Evolutionary conservation across 2,329 filamentous ascomycete genomes (phyloP).

Genomic region (Neonectria faginata): DNA sequence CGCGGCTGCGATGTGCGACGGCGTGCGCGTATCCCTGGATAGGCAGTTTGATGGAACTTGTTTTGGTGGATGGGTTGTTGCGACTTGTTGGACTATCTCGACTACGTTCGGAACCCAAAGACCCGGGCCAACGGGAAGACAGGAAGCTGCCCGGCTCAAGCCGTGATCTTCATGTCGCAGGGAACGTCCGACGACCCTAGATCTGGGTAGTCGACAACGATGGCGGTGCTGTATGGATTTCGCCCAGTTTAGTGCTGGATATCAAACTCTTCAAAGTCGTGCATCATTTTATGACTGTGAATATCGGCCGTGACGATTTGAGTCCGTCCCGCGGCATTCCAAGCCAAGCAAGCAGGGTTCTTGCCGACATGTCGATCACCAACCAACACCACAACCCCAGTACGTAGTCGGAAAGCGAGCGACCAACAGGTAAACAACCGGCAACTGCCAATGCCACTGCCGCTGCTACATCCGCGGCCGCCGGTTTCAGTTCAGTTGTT

Average conservation of each 20-base stretch:
- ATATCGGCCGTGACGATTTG: background rate
- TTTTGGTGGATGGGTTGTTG: background rate
- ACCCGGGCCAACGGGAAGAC: conserved; percentile 10
- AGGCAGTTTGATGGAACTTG: background rate
- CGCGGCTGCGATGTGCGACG: conserved; percentile 9
- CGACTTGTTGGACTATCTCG: conserved; percentile 2
- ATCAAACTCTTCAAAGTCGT: conserved; percentile 9
- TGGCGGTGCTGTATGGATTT: background rate
- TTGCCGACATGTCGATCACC: conserved; percentile 26
- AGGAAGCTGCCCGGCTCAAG: background rate
- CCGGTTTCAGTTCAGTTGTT: conserved; percentile 17
- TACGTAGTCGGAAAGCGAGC: conserved; percentile 22
- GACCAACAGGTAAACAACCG: conserved; percentile 8
- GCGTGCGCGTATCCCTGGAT: conserved; percentile 1
- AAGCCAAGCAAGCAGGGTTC: conserved; percentile 25
- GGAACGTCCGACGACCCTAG: background rate
- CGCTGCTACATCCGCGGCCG: conserved; percentile 2
- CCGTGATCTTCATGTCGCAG: conserved; percentile 8
- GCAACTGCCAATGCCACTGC: background rate
- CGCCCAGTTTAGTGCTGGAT: background rate
- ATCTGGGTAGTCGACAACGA: background rate
- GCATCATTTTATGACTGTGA: conserved; percentile 1
- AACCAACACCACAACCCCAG: conserved; percentile 23
- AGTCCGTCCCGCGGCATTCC: conserved; percentile 2
- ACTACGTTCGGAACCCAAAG: conserved; percentile 5